phyloP scores from a whole-genome alignment of 208 protist species.

The Zelonia costaricensis region DNA sequence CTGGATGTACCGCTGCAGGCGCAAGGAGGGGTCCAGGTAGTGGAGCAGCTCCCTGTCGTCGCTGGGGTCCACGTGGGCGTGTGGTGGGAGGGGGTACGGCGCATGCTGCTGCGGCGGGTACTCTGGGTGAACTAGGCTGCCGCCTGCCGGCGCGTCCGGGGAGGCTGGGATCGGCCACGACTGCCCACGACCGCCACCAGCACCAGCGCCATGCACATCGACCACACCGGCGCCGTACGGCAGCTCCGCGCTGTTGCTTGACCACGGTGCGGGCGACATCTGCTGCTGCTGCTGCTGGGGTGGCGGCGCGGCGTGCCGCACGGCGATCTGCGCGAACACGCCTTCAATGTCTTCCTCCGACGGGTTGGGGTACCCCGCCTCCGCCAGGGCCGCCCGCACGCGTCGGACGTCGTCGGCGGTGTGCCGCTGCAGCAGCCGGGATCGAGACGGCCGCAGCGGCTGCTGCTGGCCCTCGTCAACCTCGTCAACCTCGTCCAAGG shows the following conservation, averaged over 20 bases:
- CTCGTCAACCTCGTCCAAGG: too few species aligned
- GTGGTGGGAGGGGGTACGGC: too few species aligned
- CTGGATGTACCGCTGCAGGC: slow-evolving; percentile 64
- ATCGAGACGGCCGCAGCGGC: too few species aligned
- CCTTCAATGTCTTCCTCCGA: slow-evolving; percentile 55
- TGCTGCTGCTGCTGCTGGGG: not conserved
- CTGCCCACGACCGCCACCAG: too few species aligned
- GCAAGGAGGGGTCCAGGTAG: slow-evolving; percentile 44
- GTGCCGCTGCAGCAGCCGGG: too few species aligned
- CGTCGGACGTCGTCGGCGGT: slow-evolving; percentile 34
- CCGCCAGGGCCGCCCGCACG: slow-evolving; percentile 42
- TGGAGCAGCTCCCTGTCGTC: slow-evolving; percentile 9
- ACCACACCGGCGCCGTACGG: too few species aligned
- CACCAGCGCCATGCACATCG: too few species aligned
- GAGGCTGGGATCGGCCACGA: too few species aligned
- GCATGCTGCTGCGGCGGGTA: not conserved
- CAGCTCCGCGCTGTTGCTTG: not conserved
- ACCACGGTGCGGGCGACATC: not conserved
- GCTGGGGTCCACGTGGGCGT: not conserved
- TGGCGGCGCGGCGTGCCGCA: not conserved
- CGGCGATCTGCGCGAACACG: slow-evolving; percentile 50
- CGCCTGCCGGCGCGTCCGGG: too few species aligned
- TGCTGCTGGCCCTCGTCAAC: too few species aligned
- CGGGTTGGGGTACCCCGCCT: slow-evolving; percentile 56
- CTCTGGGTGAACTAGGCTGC: not conserved